Evolutionary conservation across 345 rosid genomes (phyloP).

Genomic region (Salix purpurea): DNA sequence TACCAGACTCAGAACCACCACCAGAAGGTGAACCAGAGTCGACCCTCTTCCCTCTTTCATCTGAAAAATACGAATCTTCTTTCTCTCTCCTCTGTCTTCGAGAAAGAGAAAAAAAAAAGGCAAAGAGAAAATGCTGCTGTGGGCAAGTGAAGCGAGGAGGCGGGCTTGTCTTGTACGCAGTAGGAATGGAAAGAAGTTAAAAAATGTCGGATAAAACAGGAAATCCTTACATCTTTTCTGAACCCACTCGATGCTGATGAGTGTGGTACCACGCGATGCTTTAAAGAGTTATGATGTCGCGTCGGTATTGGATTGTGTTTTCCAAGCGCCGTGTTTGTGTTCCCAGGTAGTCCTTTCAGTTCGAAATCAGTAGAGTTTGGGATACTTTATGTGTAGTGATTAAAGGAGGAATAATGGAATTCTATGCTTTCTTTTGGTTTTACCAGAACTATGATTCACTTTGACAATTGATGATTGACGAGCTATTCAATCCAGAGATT

Average conservation of each 20-base stretch:
- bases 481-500: too few species aligned
- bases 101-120: neutral
- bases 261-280: neutral
- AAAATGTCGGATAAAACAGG: neutral
- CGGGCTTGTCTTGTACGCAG: neutral
- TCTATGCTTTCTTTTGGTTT: too few species aligned
- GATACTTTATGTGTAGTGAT: too few species aligned
- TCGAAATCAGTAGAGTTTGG: neutral
- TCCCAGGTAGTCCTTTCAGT: neutral
- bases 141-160: neutral
- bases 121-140: too few species aligned
- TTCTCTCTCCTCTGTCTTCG: neutral
- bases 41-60: conserved; percentile 42
- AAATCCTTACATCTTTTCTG: neutral
- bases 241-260: neutral
- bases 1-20: conserved; percentile 70
- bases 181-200: conserved; percentile 2
- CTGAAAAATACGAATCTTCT: neutral
- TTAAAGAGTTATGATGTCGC: neutral
- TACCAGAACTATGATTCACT: too few species aligned
- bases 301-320: neutral
- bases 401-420: too few species aligned
- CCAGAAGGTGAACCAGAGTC: conserved; percentile 63
- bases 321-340: neutral
- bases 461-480: too few species aligned